A percentile compares a stretch with the other conserved stretches of the same genome.
Evolutionary conservation across 202 grass and related monocot species (phyloP).

Genomic region (Eragrostis tef): DNA sequence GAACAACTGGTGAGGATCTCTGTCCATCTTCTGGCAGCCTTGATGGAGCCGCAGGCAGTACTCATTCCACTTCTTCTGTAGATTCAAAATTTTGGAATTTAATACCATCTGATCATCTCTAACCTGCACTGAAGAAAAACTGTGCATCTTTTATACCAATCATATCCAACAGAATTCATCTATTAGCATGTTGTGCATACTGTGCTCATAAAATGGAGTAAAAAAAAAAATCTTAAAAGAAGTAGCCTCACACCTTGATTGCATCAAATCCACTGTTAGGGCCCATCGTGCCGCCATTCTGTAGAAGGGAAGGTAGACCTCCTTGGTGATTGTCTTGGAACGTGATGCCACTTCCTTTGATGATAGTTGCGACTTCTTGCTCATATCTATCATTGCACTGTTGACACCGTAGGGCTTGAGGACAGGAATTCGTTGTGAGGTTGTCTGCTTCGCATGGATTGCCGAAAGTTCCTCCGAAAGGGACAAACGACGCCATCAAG

Average conservation of each 20-base stretch:
- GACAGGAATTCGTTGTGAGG: conserved; percentile 37
- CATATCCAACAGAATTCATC: conserved; percentile 21
- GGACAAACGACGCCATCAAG: conserved; percentile 60
- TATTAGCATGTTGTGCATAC: background rate
- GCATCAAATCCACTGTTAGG: conserved; percentile 61
- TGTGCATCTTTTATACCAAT: conserved; percentile 61
- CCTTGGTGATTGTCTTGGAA: conserved; percentile 48
- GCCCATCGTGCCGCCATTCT: conserved; percentile 55
- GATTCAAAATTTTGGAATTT: conserved; percentile 76
- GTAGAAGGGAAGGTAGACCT: conserved; percentile 59
- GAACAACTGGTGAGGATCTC: conserved; percentile 43
- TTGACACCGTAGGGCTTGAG: conserved; percentile 58
- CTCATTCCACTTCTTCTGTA: conserved; percentile 88
- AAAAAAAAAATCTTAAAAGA: conserved; percentile 14
- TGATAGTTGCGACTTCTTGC: conserved; percentile 70
- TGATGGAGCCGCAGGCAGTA: conserved; percentile 63
- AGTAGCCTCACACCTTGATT: conserved; percentile 68
- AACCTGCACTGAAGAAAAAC: conserved; percentile 84
- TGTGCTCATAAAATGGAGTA: conserved; percentile 7
- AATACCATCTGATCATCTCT: conserved; percentile 72
- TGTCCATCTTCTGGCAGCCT: conserved; percentile 46
- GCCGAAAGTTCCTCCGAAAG: conserved; percentile 62
- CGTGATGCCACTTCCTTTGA: conserved; percentile 60
- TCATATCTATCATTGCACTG: conserved; percentile 79
- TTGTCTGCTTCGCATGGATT: conserved; percentile 48